Evolutionary conservation across 352 stramenopile species (phyloP).

Genomic region (Lagenidium giganteum): DNA sequence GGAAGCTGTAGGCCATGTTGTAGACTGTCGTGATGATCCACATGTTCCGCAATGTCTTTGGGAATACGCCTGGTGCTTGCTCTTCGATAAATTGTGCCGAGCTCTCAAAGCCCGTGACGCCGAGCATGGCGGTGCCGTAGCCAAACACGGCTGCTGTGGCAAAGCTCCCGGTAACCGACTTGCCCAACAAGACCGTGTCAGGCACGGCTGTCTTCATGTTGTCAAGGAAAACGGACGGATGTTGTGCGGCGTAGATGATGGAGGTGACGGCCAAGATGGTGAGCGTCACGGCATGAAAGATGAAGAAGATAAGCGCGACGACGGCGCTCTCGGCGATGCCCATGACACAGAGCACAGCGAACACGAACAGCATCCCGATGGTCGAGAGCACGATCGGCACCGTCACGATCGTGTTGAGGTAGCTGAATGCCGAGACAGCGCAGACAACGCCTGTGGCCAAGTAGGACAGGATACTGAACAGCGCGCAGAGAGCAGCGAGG

Average conservation of each 20-base stretch:
- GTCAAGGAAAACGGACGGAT: constrained; percentile 37
- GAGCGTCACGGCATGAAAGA: constrained; percentile 57
- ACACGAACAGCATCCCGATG: constrained; percentile 54
- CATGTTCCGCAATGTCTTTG: constrained; percentile 77
- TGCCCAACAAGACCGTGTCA: constrained; percentile 19
- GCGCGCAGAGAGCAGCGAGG: constrained; percentile 53
- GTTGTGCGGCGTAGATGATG: constrained; percentile 39
- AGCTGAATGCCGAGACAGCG: constrained; percentile 60
- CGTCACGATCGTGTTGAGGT: constrained; percentile 61
- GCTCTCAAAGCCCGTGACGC: constrained; percentile 80
- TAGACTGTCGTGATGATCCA: constrained; percentile 67
- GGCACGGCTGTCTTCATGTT: constrained; percentile 50
- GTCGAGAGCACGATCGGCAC: constrained; percentile 33
- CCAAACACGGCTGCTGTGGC: constrained; percentile 44
- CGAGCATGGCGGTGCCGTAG: constrained; percentile 59
- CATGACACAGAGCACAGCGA: constrained; percentile 59
- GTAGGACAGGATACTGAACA: constrained; percentile 80
- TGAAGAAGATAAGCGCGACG: constrained; percentile 69
- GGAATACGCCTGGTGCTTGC: constrained; percentile 68
- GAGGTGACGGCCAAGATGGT: constrained; percentile 35
- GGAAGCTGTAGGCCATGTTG: constrained; percentile 68
- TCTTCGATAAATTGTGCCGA: constrained; percentile 80
- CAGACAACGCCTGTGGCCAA: constrained; percentile 64
- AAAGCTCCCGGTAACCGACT: constrained; percentile 10
- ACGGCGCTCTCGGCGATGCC: constrained; percentile 70